Evolutionary conservation across 352 stramenopile species (phyloP).

Genomic region (Phytophthora podocarpi): DNA sequence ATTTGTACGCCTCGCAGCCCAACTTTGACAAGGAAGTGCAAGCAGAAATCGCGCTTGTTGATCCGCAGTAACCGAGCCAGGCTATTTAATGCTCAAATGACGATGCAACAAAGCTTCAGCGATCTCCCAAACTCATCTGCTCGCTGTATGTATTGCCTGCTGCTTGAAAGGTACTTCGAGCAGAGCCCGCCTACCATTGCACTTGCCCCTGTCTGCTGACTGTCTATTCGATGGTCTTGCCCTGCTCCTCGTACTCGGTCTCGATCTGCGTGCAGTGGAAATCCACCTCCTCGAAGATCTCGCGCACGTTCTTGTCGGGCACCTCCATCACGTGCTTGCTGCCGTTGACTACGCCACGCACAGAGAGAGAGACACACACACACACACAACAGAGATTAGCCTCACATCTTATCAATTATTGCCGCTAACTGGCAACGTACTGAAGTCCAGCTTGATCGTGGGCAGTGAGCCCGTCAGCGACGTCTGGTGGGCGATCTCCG

Average conservation of each 20-base stretch:
- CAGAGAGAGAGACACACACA: not conserved
- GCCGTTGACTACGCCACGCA: conserved; percentile 65
- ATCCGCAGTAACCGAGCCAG: conserved; percentile 40
- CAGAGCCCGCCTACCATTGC: conserved; percentile 12
- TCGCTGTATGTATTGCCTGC: conserved; percentile 22
- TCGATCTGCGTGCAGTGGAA: conserved; percentile 88
- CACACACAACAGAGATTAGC: conserved; percentile 3
- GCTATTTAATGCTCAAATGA: conserved; percentile 34
- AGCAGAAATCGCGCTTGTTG: conserved; percentile 57
- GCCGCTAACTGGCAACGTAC: conserved; percentile 32
- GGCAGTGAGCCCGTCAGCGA: conserved; percentile 59
- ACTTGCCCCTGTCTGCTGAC: conserved; percentile 3
- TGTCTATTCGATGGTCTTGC: conserved; percentile 85
- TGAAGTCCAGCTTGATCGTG: conserved; percentile 84
- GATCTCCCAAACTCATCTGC: conserved; percentile 13
- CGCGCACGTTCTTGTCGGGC: conserved; percentile 72
- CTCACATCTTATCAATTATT: not conserved
- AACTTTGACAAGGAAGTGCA: conserved; percentile 50
- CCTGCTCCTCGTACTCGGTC: conserved; percentile 82
- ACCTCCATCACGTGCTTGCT: conserved; percentile 76
- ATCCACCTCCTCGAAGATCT: conserved; percentile 88
- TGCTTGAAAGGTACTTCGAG: conserved; percentile 12
- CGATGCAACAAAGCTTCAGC: conserved; percentile 3
- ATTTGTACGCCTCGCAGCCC: conserved; percentile 40
- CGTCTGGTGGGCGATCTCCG: conserved; percentile 65